A percentile compares a stretch with the other conserved stretches of the same genome.
phyloP scores from a whole-genome alignment of 805 yeast genomes.

The Ogataea paradorogensis region DNA sequence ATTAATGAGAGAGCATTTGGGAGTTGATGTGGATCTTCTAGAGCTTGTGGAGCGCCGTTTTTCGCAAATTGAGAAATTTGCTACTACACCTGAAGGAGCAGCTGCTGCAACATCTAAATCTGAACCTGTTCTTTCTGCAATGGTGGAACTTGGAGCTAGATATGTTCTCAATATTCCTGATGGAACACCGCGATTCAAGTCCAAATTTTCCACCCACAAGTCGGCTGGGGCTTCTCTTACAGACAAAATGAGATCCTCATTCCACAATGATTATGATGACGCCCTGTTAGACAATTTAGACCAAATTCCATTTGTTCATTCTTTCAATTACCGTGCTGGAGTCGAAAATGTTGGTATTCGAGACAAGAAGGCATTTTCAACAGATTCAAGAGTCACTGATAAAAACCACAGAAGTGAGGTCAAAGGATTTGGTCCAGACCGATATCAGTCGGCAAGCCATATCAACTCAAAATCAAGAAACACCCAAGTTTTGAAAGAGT shows the following conservation, averaged over 20 bases:
- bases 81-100: constrained; percentile 40
- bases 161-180: constrained; percentile 50
- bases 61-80: constrained; percentile 44
- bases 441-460: constrained; percentile 46
- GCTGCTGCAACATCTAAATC: constrained; percentile 40
- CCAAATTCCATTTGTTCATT: constrained; percentile 34
- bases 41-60: constrained; percentile 80
- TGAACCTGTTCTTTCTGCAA: constrained; percentile 51
- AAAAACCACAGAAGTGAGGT: constrained; percentile 69
- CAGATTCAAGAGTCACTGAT: constrained; percentile 76
- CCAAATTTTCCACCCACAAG: constrained; percentile 4
- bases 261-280: constrained; percentile 22
- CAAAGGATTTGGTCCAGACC: constrained; percentile 71
- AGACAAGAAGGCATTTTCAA: constrained; percentile 75
- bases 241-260: constrained; percentile 18
- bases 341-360: constrained; percentile 81
- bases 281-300: constrained; percentile 27
- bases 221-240: constrained; percentile 20
- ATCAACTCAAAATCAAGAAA: constrained; percentile 51
- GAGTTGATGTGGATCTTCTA: constrained; percentile 83
- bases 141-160: constrained; percentile 73
- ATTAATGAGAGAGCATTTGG: constrained; percentile 94
- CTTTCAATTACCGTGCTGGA: constrained; percentile 89
- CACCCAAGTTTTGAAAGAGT: constrained; percentile 50
- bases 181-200: constrained; percentile 30